A percentile compares a stretch with the other conserved stretches of the same genome.
These are phyloP conservation scores for Thelonectria discophora DNA, from an alignment of 2,329 filamentous ascomycete genomes.

Conservation along the genomic window DNA sequence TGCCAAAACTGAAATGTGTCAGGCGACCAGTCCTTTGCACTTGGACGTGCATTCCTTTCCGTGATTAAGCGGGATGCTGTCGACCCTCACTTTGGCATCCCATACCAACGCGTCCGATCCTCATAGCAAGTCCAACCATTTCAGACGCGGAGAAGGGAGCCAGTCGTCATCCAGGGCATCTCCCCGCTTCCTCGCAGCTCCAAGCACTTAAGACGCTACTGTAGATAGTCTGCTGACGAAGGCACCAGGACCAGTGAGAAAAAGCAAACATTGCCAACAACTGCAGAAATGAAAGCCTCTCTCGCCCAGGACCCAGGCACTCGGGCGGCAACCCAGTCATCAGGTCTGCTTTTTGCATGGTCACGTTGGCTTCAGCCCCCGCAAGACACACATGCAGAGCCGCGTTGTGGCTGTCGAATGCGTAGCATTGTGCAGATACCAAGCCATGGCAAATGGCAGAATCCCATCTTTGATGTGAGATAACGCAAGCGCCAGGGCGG, in stretches of 20 bases:
- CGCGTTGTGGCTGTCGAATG: background rate
- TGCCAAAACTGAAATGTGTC: slow-evolving; percentile 14
- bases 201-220: background rate
- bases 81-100: slow-evolving; percentile 9
- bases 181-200: background rate
- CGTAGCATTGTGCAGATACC: background rate
- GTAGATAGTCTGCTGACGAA: background rate
- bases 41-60: slow-evolving; percentile 2
- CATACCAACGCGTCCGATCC: background rate
- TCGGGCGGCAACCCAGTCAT: slow-evolving; percentile 3
- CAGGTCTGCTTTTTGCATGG: slow-evolving; percentile 1
- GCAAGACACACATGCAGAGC: slow-evolving; percentile 8
- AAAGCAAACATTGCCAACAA: background rate
- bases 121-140: too few species aligned
- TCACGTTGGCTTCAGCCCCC: slow-evolving; percentile 2
- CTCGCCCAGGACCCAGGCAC: background rate
- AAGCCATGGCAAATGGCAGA: slow-evolving; percentile 12
- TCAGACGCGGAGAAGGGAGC: slow-evolving; percentile 2
- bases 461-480: slow-evolving; percentile 15
- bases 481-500: slow-evolving; percentile 4
- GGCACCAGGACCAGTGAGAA: background rate
- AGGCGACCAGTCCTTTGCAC: slow-evolving; percentile 28
- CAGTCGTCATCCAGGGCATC: background rate
- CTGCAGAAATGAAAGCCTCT: background rate
- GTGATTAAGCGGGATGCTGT: slow-evolving; percentile 13